Evolutionary conservation across 768 basidiomycete genomes (phyloP), one percentile per base, ranked within the genome.

Genomic region (Amanita pseudoporphyria): DNA sequence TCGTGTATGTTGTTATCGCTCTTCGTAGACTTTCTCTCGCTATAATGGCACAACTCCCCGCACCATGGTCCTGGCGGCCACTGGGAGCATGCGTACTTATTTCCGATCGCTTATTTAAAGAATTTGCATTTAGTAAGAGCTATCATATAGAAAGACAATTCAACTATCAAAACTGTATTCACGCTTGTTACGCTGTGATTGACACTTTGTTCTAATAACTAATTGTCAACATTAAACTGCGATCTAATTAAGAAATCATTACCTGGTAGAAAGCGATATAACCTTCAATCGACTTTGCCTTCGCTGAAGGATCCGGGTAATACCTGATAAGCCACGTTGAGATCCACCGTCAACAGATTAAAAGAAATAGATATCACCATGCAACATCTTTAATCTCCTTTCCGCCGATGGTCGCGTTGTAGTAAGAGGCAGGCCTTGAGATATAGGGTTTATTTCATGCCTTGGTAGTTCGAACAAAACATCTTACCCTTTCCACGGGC

Each of bases 251-350:
- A 28, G 26, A 28, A 28, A 7, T 28, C 35, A 49, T 39, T 16
- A 78, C 85, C 74, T 87, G 87, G 71, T 90, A 85, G 60, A 90
- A 88, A 0, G 87, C 88, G 18, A 88, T 70, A 58, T 81, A 78
- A 9, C 71, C 71, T 61, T 83, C 73, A 58, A 89, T 84, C 5
- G 74, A 59, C 42, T 76, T 69, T 0, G 85, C 87, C 53, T 72
- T 74, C 4, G 74, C 66, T 22, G 70, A 75, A 26, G 82, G 67
- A 1, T 70, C 46, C 0, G 83, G 77, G 57, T 88, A 88, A 57
- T 80, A 83, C 84, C 85, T 85, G 53, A 16, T 40, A n/a, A 37
- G 16, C 30, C 2, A 1, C 30, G 5, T 7, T 22, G 13, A n/a
- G 38, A 48, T 16, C 9, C 35, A 49, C 22, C 9, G 13, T 41